Evolutionary conservation across 2,329 filamentous ascomycete genomes (phyloP), one percentile per base, ranked within the genome.

Genomic region (Xylariaceae sp.): DNA sequence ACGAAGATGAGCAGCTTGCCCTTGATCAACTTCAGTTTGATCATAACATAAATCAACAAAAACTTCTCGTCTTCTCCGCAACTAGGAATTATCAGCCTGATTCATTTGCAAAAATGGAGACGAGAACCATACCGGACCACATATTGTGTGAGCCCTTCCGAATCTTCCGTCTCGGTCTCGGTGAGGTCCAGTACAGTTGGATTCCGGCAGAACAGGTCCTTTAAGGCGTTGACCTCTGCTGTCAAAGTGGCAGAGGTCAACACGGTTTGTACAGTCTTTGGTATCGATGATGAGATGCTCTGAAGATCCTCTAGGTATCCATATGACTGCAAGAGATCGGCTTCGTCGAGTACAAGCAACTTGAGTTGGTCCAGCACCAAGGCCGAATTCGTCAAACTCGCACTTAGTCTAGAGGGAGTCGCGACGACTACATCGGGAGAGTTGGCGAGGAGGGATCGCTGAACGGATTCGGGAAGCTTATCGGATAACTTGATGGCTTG

Each of bases 31-130:
- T 93, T 87, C 11, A 97, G 76, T 69, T 95, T 95, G 72, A 96
- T 95, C 60, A 97, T 91, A 45, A 95, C 86, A 58, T 95, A 97
- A 15, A 85, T 81, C 33, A 98, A 69, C 29, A 98, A 69, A 58
- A 97, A 98, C 61, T 98, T 98, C 57, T 97, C 93, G 52, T 97
- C 91, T 66, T 98, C 93, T n/a, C 80, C 88, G 53, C 89, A 95
- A 60, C 80, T 85, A 39, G 26, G 54, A 29, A 60, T 54, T 42
- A 29, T 39, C 41, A 32, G 16, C 30, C 36, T 24, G 17, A 17
- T 18, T 4, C 2, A 9, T 11, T 35, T 6, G 19, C 1, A 30
- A 2, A n/a, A 12, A 29, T 12, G 34, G 26, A 28, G 37, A n/a
- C 13, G 6, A 18, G 13, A 9, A 9, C 57, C 74, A 49, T 66